Conservation (phyloP, 202 grass and related monocot species). For the Schoenoplectus triqueter region DNA sequence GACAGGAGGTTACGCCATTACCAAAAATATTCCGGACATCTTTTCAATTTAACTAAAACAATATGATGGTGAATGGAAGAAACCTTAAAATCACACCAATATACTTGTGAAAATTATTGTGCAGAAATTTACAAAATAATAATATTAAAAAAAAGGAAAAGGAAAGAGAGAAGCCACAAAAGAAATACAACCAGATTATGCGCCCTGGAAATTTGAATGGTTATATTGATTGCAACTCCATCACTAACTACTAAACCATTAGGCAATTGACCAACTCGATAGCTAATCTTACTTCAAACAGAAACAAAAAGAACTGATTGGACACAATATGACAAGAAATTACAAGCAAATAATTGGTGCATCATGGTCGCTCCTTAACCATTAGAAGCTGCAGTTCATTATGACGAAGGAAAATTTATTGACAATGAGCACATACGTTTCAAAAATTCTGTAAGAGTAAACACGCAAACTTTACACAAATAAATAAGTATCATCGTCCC, state of each 20-base stretch:
- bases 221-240: neutral
- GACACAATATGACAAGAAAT: neutral
- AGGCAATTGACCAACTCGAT: neutral
- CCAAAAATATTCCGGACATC: neutral
- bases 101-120: neutral
- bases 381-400: slow-evolving; percentile 4
- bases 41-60: neutral
- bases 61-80: neutral
- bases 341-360: neutral
- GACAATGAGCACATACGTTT: neutral
- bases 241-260: neutral
- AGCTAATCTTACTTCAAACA: neutral
- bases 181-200: neutral
- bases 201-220: neutral
- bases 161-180: neutral
- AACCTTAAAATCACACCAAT: neutral
- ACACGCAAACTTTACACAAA: neutral
- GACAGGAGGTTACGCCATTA: too few relatives aligned
- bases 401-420: neutral
- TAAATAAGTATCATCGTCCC: slow-evolving; percentile 49
- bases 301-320: neutral
- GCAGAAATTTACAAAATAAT: neutral
- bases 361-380: neutral
- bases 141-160: neutral
- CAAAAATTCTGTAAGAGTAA: neutral